Percentiles rank a stretch among this genome's conserved stretches.
phyloP scores from a whole-genome alignment of 2,329 filamentous ascomycete genomes.

The Curvularia sp. region DNA sequence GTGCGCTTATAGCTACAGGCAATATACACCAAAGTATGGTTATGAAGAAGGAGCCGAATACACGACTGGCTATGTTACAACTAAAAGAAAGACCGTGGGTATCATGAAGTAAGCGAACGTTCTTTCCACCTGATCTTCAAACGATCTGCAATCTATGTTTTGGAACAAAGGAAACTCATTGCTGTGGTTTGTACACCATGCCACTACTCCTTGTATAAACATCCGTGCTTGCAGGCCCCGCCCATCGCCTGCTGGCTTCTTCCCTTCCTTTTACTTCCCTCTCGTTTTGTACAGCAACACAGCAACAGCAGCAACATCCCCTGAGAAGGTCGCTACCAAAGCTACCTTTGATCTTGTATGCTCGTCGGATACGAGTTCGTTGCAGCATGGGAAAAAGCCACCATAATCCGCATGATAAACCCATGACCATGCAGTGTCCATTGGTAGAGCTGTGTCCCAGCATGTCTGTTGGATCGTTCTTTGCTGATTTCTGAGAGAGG shows the following conservation, averaged over 20 bases:
- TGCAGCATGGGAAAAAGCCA: conserved; percentile 50
- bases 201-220: conserved; percentile 39
- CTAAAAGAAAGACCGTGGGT: conserved; percentile 16
- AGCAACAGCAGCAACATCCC: conserved; percentile 52
- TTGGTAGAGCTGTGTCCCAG: conserved; percentile 49
- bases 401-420: conserved; percentile 47
- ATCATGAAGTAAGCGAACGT: conserved; percentile 15
- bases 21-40: too few relatives aligned
- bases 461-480: conserved; percentile 53
- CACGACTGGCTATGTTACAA: conserved; percentile 3
- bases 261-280: conserved; percentile 54
- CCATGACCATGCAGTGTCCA: conserved; percentile 50
- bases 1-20: too few relatives aligned
- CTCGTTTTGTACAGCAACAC: conserved; percentile 55
- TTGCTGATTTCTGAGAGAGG: conserved; percentile 46
- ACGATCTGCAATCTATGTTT: background rate
- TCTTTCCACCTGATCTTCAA: background rate
- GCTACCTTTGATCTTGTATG: conserved; percentile 54
- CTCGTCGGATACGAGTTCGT: conserved; percentile 50
- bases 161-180: conserved; percentile 17
- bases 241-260: conserved; percentile 49
- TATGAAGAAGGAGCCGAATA: too few relatives aligned
- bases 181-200: conserved; percentile 49
- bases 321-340: conserved; percentile 45
- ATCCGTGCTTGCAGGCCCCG: conserved; percentile 47